Evolutionary conservation across 2,329 filamentous ascomycete species (phyloP).

Genomic region (Aureobasidium subglaciale): DNA sequence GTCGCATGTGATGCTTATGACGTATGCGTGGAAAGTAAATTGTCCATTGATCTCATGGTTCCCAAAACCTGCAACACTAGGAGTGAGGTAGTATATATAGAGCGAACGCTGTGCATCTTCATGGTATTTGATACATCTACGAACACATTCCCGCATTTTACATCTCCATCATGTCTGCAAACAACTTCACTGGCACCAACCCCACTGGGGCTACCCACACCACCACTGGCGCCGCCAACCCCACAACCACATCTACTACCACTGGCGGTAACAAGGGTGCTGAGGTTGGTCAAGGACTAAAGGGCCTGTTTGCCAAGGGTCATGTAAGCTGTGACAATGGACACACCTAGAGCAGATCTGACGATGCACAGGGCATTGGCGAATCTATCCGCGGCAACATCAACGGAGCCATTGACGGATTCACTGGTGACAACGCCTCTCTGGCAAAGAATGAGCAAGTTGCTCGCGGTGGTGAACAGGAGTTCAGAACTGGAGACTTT

Average conservation of each 20-base stretch:
- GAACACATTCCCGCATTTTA: not conserved
- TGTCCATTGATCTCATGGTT: not conserved
- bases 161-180: conserved; percentile 6
- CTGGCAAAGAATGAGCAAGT: conserved; percentile 10
- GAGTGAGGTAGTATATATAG: not conserved
- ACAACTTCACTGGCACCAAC: conserved; percentile 6
- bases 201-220: not conserved
- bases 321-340: not conserved
- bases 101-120: not conserved
- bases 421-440: conserved; percentile 6
- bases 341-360: not conserved
- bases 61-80: not conserved
- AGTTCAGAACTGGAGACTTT: conserved; percentile 7
- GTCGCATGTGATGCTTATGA: not conserved
- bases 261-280: not conserved
- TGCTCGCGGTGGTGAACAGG: conserved; percentile 5
- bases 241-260: not conserved
- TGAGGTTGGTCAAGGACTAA: conserved; percentile 2
- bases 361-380: conserved; percentile 4
- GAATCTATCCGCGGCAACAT: conserved; percentile 14
- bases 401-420: conserved; percentile 7
- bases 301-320: conserved; percentile 13
- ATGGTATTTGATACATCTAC: not conserved
- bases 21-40: not conserved
- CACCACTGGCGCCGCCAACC: not conserved